Evolutionary conservation across 2,329 filamentous ascomycete species (phyloP), one percentile per base, ranked within the genome.

Genomic region (Microsporum audouinii): DNA sequence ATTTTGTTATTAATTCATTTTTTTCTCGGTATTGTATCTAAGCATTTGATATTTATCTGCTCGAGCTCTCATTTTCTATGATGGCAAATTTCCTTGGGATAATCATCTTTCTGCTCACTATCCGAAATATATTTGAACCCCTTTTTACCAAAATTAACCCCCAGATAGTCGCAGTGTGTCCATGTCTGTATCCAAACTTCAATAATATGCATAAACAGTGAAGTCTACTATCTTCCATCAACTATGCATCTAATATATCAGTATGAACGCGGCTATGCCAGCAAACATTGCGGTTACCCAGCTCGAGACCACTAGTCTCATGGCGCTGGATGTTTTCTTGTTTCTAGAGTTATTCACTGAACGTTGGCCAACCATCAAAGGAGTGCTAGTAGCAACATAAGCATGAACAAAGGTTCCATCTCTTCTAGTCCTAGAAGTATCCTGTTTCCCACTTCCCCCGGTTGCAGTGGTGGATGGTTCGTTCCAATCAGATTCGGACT

Each of bases 401-500:
- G 49, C 49, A 14, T 31, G 27, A 2, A 14, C 29, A 5, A 53
- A 27, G 14, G 7, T 34, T n/a, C 45, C 45, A 49, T 49, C 45
- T 29, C 45, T 17, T 4, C 23, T 4, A 3, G 27, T 33, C 27
- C 27, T 33, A 34, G 27, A 12, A 33, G 49, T 12, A 53, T 31
- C 31, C 5, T 7, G 10, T 8, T 53, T 10, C 49, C 49, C 8
- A 6, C 8, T 27, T 53, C 2, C 34, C 4, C 27, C 6, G 14
- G 49, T 34, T 23, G 17, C 17, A 23, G 17, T 23, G 33, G 49
- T 10, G 3, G 31, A 33, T 33, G 49, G 49, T 31, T 33, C 33
- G 12, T 65, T 68, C 66, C 76, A 75, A 47, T 76, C 71, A 10
- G 67, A 67, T 17, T 68, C 67, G 17, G 74, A 69, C 59, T 73